Evolutionary conservation across 2,329 filamentous ascomycete genomes (phyloP).

Genomic region (Acrodontium crateriforme): DNA sequence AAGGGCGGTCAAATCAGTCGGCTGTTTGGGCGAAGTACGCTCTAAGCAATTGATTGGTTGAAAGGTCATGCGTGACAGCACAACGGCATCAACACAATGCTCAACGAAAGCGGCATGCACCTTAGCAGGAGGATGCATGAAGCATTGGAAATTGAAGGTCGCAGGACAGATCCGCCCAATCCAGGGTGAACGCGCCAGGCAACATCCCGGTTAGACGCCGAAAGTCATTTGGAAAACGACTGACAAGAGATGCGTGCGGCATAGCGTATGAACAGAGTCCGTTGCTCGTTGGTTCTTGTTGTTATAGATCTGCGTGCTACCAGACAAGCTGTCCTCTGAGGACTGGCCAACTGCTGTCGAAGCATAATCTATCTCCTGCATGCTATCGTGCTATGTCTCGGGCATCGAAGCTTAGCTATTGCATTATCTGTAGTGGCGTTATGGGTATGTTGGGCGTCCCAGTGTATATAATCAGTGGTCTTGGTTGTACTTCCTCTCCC

Average conservation of each 20-base stretch:
- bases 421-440: not conserved
- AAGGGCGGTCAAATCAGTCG: not conserved
- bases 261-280: not conserved
- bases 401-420: conserved; percentile 6
- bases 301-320: conserved; percentile 5
- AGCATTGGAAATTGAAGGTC: not conserved
- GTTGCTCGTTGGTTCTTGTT: conserved; percentile 3
- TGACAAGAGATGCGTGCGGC: not conserved
- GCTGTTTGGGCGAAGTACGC: not conserved
- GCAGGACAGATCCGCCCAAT: not conserved
- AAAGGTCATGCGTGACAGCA: not conserved
- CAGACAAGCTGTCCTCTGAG: conserved; percentile 3
- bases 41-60: not conserved
- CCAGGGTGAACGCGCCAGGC: not conserved
- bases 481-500: not conserved
- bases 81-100: too few relatives aligned
- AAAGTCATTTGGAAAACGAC: not conserved
- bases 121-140: not conserved
- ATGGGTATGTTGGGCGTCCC: not conserved
- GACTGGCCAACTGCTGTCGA: conserved; percentile 2
- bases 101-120: too few relatives aligned
- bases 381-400: conserved; percentile 9
- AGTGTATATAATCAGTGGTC: not conserved
- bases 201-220: not conserved
- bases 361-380: conserved; percentile 8